Conservation (phyloP, 2,329 filamentous ascomycete species). For the Malbranchea zuffiana region DNA sequence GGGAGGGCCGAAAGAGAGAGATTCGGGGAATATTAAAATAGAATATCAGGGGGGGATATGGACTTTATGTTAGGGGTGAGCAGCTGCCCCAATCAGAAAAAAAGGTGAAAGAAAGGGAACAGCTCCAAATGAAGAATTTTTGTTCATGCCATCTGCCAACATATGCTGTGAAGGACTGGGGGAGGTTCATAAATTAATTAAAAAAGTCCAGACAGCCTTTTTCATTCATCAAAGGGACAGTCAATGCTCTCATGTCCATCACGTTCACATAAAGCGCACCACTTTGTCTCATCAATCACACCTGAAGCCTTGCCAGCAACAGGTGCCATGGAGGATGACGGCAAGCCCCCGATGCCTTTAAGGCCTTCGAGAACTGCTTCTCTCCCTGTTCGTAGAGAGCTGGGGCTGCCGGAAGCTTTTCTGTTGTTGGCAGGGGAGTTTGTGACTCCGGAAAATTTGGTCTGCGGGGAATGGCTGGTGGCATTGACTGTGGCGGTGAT, state of each 20-base stretch:
- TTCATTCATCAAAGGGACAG: conserved; percentile 73
- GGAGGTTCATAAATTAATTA: no score
- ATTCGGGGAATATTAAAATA: no score
- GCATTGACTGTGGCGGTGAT: not conserved
- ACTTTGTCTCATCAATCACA: conserved; percentile 72
- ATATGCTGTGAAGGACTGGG: no score
- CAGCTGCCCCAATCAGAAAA: no score
- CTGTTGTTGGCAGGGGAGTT: conserved; percentile 4
- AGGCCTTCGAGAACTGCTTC: conserved; percentile 35
- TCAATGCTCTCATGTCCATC: conserved; percentile 95
- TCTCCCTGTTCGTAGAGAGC: conserved; percentile 30
- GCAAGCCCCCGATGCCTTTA: conserved; percentile 31
- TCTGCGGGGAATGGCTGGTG: not conserved
- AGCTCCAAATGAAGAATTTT: no score
- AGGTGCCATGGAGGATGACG: conserved; percentile 42
- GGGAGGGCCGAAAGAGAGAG: no score
- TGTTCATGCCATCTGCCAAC: no score
- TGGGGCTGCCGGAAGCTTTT: conserved; percentile 10
- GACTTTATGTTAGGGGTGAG: no score
- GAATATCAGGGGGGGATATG: no score
- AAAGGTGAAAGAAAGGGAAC: no score
- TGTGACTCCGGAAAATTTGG: not conserved
- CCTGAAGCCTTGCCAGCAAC: conserved; percentile 70
- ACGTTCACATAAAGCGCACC: conserved; percentile 92
- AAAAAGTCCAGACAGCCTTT: conserved; percentile 1